Conservation (phyloP, 495 filamentous ascomycete genomes). For the Penicillium crystallinum region DNA sequence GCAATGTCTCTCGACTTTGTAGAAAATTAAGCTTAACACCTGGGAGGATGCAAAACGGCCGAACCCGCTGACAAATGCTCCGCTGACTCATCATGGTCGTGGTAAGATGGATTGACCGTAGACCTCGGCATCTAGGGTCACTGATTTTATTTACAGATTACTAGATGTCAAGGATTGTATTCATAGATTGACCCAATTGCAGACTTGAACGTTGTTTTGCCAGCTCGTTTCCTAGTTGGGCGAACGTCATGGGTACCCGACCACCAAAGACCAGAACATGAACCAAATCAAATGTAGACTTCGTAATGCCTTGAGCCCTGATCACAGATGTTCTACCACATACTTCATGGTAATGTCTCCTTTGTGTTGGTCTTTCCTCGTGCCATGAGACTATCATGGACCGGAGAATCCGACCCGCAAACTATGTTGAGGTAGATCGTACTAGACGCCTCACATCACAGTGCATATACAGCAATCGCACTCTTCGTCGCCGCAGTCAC, state of each 20-base stretch:
- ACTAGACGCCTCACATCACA: conserved; percentile 46
- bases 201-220: too few species aligned
- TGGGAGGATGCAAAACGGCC: neutral
- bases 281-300: neutral
- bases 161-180: too few species aligned
- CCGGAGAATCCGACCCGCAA: neutral
- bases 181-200: too few species aligned
- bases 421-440: too few species aligned
- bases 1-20: too few species aligned
- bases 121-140: too few species aligned
- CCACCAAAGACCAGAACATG: neutral
- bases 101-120: too few species aligned
- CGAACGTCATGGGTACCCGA: neutral
- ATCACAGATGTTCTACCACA: neutral
- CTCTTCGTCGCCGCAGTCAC: conserved; percentile 41
- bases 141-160: too few species aligned
- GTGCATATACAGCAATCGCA: conserved; percentile 44
- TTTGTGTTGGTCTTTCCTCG: neutral
- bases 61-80: conserved; percentile 6
- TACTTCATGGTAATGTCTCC: neutral
- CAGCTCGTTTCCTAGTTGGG: too few species aligned
- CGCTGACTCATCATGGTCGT: conserved; percentile 10
- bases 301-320: too few species aligned
- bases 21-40: conserved; percentile 1
- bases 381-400: neutral